These are phyloP conservation scores for Nemania sp. DNA, from an alignment of 2,329 filamentous ascomycete genomes.

Conservation along the genomic window DNA sequence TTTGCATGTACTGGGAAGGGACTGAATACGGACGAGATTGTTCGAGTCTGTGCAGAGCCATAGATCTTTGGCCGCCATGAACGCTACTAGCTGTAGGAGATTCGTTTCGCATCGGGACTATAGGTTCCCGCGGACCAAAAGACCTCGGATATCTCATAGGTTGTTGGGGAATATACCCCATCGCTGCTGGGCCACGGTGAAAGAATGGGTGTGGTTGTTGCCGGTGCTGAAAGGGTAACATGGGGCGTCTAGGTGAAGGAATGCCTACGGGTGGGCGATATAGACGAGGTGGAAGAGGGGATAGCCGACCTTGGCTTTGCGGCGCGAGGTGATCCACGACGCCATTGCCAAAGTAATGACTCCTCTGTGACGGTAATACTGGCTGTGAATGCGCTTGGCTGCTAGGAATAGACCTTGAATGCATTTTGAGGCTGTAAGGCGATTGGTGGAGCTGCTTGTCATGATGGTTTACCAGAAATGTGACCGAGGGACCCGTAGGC, in stretches of 20 bases:
- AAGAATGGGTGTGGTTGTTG: constrained; percentile 26
- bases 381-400: constrained; percentile 28
- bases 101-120: constrained; percentile 25
- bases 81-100: not conserved
- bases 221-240: constrained; percentile 7
- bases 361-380: constrained; percentile 19
- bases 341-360: constrained; percentile 25
- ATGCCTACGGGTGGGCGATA: constrained; percentile 7
- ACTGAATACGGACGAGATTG: constrained; percentile 29
- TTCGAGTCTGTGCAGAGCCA: constrained; percentile 1
- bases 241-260: not conserved
- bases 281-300: constrained; percentile 8
- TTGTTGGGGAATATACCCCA: constrained; percentile 24
- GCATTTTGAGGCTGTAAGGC: constrained; percentile 11
- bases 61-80: not conserved
- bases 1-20: constrained; percentile 16
- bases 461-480: not conserved
- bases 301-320: constrained; percentile 21
- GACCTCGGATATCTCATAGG: constrained; percentile 7
- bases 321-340: constrained; percentile 1
- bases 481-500: not conserved
- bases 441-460: not conserved
- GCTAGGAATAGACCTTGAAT: not conserved
- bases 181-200: constrained; percentile 23
- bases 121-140: constrained; percentile 12